phyloP scores from a whole-genome alignment of 805 yeast species.

The Lipomyces starkeyi region DNA sequence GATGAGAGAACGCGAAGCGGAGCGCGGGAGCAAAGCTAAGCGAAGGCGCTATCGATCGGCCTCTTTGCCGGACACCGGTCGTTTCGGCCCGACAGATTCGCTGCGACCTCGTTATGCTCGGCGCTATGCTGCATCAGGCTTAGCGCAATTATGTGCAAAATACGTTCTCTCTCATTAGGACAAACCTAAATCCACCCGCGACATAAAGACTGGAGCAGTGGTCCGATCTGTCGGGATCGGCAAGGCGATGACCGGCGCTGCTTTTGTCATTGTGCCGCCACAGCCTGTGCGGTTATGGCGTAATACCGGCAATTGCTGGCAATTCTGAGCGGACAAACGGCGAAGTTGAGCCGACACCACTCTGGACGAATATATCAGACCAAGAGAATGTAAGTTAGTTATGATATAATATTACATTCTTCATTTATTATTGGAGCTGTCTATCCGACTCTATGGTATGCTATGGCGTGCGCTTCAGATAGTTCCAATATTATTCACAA shows the following conservation, averaged over 20 bases:
- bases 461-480: too few species aligned
- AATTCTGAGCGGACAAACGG: background rate
- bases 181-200: background rate
- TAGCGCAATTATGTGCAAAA: background rate
- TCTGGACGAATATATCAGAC: too few species aligned
- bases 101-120: background rate
- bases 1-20: background rate
- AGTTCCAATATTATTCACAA: too few species aligned
- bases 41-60: background rate
- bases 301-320: background rate
- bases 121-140: background rate
- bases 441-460: too few species aligned
- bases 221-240: background rate
- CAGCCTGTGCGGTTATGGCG: background rate
- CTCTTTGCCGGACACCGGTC: background rate
- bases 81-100: background rate
- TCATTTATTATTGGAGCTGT: too few species aligned
- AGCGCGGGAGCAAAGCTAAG: too few species aligned
- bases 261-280: background rate
- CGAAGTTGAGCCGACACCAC: background rate
- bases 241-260: background rate
- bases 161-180: too few species aligned
- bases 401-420: too few species aligned
- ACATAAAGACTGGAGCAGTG: background rate
- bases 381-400: too few species aligned